Base-by-base conservation (phyloP, 192 early-diverging fungal genomes). In the Dissophora ornata region DNA sequence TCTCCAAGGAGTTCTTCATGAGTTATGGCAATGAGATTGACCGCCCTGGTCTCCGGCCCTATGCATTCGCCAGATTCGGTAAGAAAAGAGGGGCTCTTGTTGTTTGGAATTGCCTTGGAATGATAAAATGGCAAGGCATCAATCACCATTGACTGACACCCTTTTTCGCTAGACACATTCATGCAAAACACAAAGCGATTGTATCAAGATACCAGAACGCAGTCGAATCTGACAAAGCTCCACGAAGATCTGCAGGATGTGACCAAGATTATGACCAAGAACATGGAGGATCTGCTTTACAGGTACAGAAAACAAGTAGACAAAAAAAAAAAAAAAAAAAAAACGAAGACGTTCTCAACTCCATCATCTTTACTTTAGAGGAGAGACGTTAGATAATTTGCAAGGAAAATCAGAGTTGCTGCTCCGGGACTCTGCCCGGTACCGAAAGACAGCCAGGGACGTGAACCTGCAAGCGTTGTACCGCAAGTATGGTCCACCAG, bases 141-240 rank as follows among this genome's bases (percentile, higher is more conserved):
- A n/a, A n/a, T n/a, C n/a, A n/a, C n/a, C n/a, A n/a, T n/a, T 13
- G 36, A 38, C 13, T 9, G 7, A 13, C 36, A 9, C 13, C 36
- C 36, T 57, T 6, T 10, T 36, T 44, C 2, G 24, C 16, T 73
- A 93, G 96, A 97, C 83, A 97, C 94, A 5, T 99, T 95, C 78
- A 99, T 99, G 79, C 97, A 99, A 83, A 97, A 99, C 71, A 95
- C 94, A 46, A 97, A 97, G 84, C 91, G 93, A 62, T 89, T 96
- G 58, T 99, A 96, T 83, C 94, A 97, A 79, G 96, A 99, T 81
- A 92, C 93, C 54, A 88, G 95, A 57, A 94, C 96, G 22, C 93
- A 96, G 79, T 85, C 89, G 45, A 97, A 99, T 75, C 63, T 99
- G 71, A 85, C 92, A 59, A 96, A 95, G 80, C 81, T 99, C 30